Evolutionary conservation across 73 alveolate genomes (phyloP).

Genomic region (Urostyla sp.): DNA sequence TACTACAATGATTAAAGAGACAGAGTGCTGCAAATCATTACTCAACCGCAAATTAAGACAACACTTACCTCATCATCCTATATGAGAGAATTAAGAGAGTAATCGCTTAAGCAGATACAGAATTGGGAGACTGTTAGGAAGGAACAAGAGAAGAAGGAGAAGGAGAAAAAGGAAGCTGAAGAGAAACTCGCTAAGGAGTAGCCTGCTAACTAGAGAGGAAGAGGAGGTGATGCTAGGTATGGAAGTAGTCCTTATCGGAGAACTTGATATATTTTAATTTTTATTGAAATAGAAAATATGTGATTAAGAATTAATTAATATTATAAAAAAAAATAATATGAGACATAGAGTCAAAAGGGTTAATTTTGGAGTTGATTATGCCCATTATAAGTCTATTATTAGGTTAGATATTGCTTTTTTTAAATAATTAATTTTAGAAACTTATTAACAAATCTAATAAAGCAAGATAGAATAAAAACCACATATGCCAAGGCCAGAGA

Average conservation of each 20-base stretch:
- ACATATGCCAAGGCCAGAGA: constrained; percentile 66
- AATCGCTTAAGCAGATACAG: no score
- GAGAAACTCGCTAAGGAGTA: no score
- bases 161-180: no score
- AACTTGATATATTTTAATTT: constrained; percentile 37
- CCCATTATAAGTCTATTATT: background rate
- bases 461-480: constrained; percentile 57
- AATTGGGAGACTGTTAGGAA: no score
- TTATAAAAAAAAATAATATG: constrained; percentile 27
- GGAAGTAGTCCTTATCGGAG: background rate
- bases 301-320: background rate
- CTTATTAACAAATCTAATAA: constrained; percentile 41
- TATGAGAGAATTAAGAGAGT: no score
- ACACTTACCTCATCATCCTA: no score
- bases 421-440: constrained; percentile 33
- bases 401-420: background rate
- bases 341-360: constrained; percentile 14
- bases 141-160: no score
- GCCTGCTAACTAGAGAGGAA: no score
- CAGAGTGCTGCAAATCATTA: no score
- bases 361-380: constrained; percentile 37
- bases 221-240: no score
- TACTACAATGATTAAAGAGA: no score
- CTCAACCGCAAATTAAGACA: no score
- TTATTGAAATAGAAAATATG: constrained; percentile 10